Evolutionary conservation across 2,329 filamentous ascomycete genomes (phyloP).

Genomic region (Daldinia eschscholtzii): DNA sequence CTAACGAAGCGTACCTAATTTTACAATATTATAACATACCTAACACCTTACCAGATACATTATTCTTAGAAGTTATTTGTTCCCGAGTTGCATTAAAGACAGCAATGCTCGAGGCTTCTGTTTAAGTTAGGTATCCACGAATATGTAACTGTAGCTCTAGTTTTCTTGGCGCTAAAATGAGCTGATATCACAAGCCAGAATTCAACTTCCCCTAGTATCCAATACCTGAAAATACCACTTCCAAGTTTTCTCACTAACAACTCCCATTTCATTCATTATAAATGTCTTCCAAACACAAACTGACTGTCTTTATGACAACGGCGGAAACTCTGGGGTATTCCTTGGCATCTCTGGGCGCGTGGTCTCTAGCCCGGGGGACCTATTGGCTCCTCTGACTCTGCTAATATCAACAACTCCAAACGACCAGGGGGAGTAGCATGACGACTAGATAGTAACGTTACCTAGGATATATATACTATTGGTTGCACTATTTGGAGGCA

Average conservation of each 20-base stretch:
- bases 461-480: background rate
- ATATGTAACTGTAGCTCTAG: background rate
- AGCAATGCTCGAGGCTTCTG: no score
- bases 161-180: background rate
- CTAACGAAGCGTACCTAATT: no score
- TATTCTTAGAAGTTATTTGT: background rate
- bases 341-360: background rate
- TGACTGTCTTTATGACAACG: background rate
- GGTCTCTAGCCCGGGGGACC: background rate
- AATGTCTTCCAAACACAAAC: background rate
- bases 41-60: background rate
- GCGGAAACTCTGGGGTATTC: background rate
- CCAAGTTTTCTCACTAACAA: background rate
- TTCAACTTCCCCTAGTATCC: background rate
- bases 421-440: background rate
- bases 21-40: no score
- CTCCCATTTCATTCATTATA: background rate
- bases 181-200: background rate
- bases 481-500: no score
- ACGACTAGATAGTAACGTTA: background rate
- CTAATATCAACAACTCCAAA: background rate
- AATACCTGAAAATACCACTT: background rate
- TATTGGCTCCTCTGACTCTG: background rate
- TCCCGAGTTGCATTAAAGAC: background rate
- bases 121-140: no score